These are phyloP conservation scores for Ceratobasidium sp. DNA, from an alignment of 1,284 basidiomycete species.

Conservation along the genomic window DNA sequence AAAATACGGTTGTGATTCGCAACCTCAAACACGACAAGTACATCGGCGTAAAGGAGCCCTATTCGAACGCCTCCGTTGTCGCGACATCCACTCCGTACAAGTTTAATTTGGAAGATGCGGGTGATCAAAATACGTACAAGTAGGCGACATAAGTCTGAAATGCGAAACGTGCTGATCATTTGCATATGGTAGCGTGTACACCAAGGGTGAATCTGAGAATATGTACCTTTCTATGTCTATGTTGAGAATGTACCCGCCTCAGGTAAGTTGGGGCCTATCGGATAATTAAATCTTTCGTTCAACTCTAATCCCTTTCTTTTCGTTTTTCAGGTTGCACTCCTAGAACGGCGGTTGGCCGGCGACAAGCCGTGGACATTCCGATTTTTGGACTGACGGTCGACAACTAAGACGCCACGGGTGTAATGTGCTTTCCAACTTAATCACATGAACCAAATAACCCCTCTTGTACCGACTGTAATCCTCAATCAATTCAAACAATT, in stretches of 20 bases:
- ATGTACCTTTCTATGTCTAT: constrained; percentile 1
- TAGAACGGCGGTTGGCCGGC: too few species aligned
- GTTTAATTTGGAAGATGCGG: not conserved
- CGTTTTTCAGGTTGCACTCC: too few species aligned
- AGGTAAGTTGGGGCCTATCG: not conserved
- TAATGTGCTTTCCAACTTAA: too few species aligned
- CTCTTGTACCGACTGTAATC: too few species aligned
- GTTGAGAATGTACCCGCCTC: constrained; percentile 29
- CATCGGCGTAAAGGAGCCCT: not conserved
- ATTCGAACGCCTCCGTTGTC: not conserved
- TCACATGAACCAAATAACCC: not conserved
- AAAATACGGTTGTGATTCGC: not conserved
- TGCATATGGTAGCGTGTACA: constrained; percentile 2
- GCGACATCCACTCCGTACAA: not conserved
- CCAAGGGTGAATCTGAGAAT: not conserved
- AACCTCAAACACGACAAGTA: constrained; percentile 22
- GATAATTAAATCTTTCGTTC: too few species aligned
- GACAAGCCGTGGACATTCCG: constrained; percentile 5
- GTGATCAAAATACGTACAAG: not conserved
- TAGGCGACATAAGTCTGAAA: not conserved
- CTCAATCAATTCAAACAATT: too few species aligned
- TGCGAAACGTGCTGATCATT: not conserved
- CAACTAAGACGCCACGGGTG: too few species aligned
- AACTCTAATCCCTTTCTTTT: not conserved
- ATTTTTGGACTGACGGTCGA: not conserved